phyloP scores from a whole-genome alignment of 768 basidiomycete species.

The Postia placenta region DNA sequence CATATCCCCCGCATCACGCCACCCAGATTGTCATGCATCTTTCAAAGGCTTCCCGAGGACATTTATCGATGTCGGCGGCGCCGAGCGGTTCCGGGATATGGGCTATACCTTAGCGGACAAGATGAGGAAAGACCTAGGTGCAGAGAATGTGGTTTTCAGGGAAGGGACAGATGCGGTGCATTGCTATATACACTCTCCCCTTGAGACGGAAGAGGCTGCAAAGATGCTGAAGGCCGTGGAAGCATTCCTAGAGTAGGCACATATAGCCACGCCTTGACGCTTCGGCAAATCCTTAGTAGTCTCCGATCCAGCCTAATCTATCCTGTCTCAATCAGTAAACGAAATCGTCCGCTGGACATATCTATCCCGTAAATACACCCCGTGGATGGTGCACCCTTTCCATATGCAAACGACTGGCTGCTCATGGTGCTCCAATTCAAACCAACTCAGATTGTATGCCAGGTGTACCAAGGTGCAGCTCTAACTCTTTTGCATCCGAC shows the following conservation, averaged over 20 bases:
- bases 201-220: slow-evolving; percentile 4
- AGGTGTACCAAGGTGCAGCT: too few relatives aligned
- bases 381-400: too few relatives aligned
- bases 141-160: slow-evolving; percentile 1
- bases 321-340: too few relatives aligned
- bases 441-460: too few relatives aligned
- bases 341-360: too few relatives aligned
- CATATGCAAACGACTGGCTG: too few relatives aligned
- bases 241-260: not conserved
- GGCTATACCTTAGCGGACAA: slow-evolving; percentile 18
- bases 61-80: slow-evolving; percentile 51
- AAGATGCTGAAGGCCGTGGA: not conserved
- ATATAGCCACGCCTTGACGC: too few relatives aligned
- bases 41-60: slow-evolving; percentile 58
- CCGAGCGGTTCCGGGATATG: slow-evolving; percentile 46
- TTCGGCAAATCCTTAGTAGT: too few relatives aligned
- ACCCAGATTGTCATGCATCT: slow-evolving; percentile 23
- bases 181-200: not conserved
- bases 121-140: slow-evolving; percentile 20
- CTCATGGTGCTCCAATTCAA: too few relatives aligned
- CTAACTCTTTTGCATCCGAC: too few relatives aligned
- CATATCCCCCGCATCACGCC: slow-evolving; percentile 51
- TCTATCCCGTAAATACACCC: too few relatives aligned
- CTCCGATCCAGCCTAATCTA: too few relatives aligned
- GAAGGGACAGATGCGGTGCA: slow-evolving; percentile 5